Percentiles rank a stretch among this genome's conserved stretches.
Evolutionary conservation across 352 stramenopile genomes (phyloP).

Genomic region (Globisporangium nunn): DNA sequence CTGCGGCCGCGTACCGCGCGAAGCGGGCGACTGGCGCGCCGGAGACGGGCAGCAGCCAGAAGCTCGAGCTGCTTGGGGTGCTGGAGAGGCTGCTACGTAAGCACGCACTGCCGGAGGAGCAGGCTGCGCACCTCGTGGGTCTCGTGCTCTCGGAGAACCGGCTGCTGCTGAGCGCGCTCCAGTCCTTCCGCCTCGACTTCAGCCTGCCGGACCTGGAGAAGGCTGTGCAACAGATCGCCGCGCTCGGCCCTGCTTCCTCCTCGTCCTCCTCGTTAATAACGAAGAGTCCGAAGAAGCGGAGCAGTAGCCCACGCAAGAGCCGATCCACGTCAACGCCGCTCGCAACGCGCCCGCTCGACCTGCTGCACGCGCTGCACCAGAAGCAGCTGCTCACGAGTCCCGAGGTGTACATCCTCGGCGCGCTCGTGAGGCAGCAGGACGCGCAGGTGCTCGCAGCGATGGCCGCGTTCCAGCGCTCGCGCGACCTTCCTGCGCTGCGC

Average conservation of each 20-base stretch:
- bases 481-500: slow-evolving; percentile 23
- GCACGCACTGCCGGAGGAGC: slow-evolving; percentile 50
- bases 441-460: slow-evolving; percentile 38
- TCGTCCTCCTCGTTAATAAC: no score
- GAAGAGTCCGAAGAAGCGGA: slow-evolving; percentile 5
- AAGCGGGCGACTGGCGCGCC: not conserved
- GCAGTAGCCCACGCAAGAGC: slow-evolving; percentile 11
- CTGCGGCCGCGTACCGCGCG: slow-evolving; percentile 24
- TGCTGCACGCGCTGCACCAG: slow-evolving; percentile 39
- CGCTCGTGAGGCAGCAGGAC: slow-evolving; percentile 54
- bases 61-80: slow-evolving; percentile 41
- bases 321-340: slow-evolving; percentile 1
- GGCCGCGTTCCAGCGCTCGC: slow-evolving; percentile 30
- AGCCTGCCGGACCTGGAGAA: slow-evolving; percentile 42
- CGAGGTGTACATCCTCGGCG: slow-evolving; percentile 48
- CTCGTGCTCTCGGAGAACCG: slow-evolving; percentile 43
- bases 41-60: slow-evolving; percentile 16
- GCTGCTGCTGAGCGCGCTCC: slow-evolving; percentile 43
- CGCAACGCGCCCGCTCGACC: slow-evolving; percentile 21
- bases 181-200: slow-evolving; percentile 41
- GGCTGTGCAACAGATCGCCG: slow-evolving; percentile 42
- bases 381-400: slow-evolving; percentile 60
- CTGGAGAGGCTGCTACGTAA: slow-evolving; percentile 53
- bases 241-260: slow-evolving; percentile 14
- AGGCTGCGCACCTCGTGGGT: slow-evolving; percentile 34